A percentile compares a stretch with the other conserved stretches of the same genome.
phyloP scores from a whole-genome alignment of 371 early-diverging fungal genomes.

The Mortierella sp. region DNA sequence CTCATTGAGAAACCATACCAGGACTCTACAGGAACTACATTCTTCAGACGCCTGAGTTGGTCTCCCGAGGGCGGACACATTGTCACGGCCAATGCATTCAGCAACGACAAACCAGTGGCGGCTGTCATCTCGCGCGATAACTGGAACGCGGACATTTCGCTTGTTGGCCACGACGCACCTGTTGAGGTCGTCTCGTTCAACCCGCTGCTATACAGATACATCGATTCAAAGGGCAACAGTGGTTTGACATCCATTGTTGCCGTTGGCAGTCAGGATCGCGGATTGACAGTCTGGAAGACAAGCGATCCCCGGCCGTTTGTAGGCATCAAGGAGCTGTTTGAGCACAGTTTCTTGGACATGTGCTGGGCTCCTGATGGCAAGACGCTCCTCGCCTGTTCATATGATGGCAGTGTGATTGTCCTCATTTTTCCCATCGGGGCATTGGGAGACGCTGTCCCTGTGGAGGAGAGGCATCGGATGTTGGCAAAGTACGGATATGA shows the following conservation, averaged over 20 bases:
- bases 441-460: conserved; percentile 73
- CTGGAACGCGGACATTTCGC: conserved; percentile 85
- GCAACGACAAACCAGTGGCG: conserved; percentile 85
- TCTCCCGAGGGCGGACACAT: conserved; percentile 94
- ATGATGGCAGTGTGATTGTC: conserved; percentile 92
- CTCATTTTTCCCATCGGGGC: conserved; percentile 77
- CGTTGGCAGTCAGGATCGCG: conserved; percentile 92
- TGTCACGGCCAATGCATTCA: conserved; percentile 92
- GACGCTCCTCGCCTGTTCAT: conserved; percentile 87
- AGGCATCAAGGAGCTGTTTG: conserved; percentile 81
- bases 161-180: conserved; percentile 92
- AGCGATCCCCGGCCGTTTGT: conserved; percentile 80
- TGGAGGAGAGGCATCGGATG: conserved; percentile 73
- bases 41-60: conserved; percentile 95
- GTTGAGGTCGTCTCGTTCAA: conserved; percentile 95
- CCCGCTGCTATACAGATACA: conserved; percentile 76
- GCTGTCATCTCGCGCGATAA: conserved; percentile 83
- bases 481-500: conserved; percentile 82
- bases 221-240: conserved; percentile 49
- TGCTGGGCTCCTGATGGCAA: conserved; percentile 90
- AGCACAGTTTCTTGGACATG: conserved; percentile 89
- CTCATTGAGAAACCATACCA: conserved; percentile 83
- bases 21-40: conserved; percentile 84
- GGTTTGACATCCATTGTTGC: conserved; percentile 81
- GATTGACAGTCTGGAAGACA: conserved; percentile 93